Base-by-base conservation (phyloP, 2,329 filamentous ascomycete species). In the Aspergillus pseudoterreus region DNA sequence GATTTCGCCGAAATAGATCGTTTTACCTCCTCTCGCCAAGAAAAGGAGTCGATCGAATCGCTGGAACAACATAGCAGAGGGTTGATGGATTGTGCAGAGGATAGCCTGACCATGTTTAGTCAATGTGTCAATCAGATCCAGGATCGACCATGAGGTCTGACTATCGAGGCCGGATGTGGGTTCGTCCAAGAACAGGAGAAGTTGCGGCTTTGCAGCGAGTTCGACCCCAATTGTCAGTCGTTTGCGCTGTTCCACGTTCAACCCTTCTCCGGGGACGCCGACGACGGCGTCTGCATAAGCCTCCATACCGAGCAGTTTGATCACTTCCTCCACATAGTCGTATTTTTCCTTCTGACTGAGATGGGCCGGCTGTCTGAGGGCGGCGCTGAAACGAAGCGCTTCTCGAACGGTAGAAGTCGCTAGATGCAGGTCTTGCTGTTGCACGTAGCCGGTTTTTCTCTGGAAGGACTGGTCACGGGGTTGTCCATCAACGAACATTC, bases 171-270 rank as follows among this genome's bases (percentile, higher is more conserved):
- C 45, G 5, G 45, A 47, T 4, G 45, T 47, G 17, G 45, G 33
- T 32, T 47, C 45, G 4, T 47, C 45, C 2, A 47, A 35, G 22
- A 47, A 47, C 21, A 47, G 19, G 3, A 46, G 35, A 32, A 47
- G 35, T 38, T 47, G 45, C 11, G 45, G 45, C n/a, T 30, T 47
- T 14, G 45, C 35, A 30, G 45, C 45, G 10, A 41, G 45, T 24
- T 47, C 22, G n/a, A 47, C 35, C 1, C 45, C 35, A n/a, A 47
- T 47, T 2, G 45, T 47, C 19, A 41, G 24, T 19, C 45, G 17
- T 27, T 47, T 47, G 12, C 45, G 45, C 21, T 47, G 45, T 24
- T 46, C 44, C 15, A 46, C 44, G n/a, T 46, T 46, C 19, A 46
- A 33, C 2, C 44, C 32, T 36, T 38, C 44, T n/a, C 35, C 45